phyloP scores from a whole-genome alignment of 2,329 filamentous ascomycete species.

The Epichloe gansuensis region DNA sequence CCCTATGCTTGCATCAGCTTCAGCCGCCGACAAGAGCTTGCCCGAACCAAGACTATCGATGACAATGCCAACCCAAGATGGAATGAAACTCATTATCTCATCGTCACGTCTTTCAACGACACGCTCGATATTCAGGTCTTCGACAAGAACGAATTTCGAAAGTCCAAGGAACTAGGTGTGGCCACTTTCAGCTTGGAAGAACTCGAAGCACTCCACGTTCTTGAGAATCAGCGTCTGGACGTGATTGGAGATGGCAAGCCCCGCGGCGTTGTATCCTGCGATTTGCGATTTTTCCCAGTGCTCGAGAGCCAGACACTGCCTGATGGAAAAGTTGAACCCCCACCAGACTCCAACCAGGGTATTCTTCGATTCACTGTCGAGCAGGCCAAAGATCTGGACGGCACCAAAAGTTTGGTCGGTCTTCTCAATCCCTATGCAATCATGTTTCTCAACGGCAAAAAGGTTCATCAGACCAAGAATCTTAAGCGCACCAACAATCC shows the following conservation, averaged over 20 bases:
- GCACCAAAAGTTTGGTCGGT: conserved; percentile 81
- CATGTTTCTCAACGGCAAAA: conserved; percentile 81
- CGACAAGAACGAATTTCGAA: conserved; percentile 91
- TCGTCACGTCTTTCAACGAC: conserved; percentile 84
- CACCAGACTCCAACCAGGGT: conserved; percentile 83
- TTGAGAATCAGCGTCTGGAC: conserved; percentile 77
- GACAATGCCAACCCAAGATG: conserved; percentile 81
- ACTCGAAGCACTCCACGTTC: conserved; percentile 61
- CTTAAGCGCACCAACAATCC: conserved; percentile 96
- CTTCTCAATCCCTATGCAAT: conserved; percentile 82
- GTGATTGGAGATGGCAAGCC: conserved; percentile 73
- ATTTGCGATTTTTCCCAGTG: conserved; percentile 92
- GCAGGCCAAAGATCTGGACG: conserved; percentile 91
- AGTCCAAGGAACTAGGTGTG: conserved; percentile 86
- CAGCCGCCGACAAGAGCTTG: conserved; percentile 69
- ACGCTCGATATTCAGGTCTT: conserved; percentile 72
- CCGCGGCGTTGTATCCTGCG: conserved; percentile 65
- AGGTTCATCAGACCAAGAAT: conserved; percentile 79
- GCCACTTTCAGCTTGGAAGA: conserved; percentile 78
- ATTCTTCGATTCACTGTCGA: conserved; percentile 89
- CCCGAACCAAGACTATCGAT: conserved; percentile 74
- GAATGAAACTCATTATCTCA: conserved; percentile 95
- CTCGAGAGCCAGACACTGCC: conserved; percentile 57
- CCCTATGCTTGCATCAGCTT: conserved; percentile 79
- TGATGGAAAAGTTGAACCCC: conserved; percentile 66